These are phyloP conservation scores for Trichosporon asahii DNA, from an alignment of 1,284 basidiomycete species.

Conservation along the genomic window DNA sequence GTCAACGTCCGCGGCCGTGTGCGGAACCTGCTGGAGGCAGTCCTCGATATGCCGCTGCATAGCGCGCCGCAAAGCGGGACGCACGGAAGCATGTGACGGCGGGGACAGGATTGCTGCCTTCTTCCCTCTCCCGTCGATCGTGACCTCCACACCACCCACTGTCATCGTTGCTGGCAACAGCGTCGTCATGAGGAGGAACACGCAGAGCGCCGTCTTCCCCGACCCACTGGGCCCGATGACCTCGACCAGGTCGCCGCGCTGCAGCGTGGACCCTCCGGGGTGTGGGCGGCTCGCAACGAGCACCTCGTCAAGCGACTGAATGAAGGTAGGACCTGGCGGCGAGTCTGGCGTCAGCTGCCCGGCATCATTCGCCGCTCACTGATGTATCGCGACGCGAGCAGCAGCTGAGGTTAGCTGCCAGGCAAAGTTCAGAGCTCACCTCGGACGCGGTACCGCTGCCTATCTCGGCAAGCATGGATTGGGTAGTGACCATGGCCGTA, in stretches of 20 bases:
- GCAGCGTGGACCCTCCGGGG: conserved; percentile 36
- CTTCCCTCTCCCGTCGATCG: conserved; percentile 36
- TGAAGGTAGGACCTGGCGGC: conserved; percentile 46
- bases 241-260: conserved; percentile 49
- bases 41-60: conserved; percentile 35
- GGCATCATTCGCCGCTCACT: conserved; percentile 29
- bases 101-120: conserved; percentile 35
- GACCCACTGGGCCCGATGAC: conserved; percentile 44
- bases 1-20: not conserved
- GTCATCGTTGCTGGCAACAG: conserved; percentile 30
- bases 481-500: not conserved
- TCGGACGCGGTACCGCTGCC: conserved; percentile 35
- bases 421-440: conserved; percentile 23
- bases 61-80: conserved; percentile 20
- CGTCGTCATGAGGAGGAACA: conserved; percentile 36
- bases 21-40: conserved; percentile 1
- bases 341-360: conserved; percentile 28
- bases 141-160: conserved; percentile 19
- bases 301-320: conserved; percentile 39
- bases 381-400: conserved; percentile 36
- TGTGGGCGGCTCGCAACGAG: conserved; percentile 35
- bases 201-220: conserved; percentile 33
- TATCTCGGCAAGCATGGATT: conserved; percentile 31
- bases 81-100: conserved; percentile 27
- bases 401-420: conserved; percentile 12